Percentiles rank a stretch among this genome's conserved stretches.
Evolutionary conservation across 2,329 filamentous ascomycete genomes (phyloP).

Genomic region (Colletotrichum sp.): DNA sequence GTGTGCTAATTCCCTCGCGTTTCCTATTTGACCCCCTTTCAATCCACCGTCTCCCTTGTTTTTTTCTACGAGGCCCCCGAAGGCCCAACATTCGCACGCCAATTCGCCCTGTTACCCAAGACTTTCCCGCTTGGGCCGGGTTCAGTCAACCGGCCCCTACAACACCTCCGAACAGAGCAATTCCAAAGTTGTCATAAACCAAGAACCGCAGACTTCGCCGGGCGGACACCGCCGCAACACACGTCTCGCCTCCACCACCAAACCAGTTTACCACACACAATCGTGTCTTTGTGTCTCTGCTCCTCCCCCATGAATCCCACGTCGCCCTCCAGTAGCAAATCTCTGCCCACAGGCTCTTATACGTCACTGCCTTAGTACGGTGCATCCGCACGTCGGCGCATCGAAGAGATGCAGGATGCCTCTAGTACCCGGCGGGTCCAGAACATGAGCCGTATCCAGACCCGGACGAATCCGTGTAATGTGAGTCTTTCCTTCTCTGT

Average conservation of each 20-base stretch:
- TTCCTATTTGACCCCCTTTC: conserved; percentile 17
- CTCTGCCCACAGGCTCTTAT: neutral
- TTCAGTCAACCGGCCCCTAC: neutral
- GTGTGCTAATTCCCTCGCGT: neutral
- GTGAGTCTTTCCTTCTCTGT: conserved; percentile 7
- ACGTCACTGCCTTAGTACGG: neutral
- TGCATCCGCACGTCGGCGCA: neutral
- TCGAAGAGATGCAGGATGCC: neutral
- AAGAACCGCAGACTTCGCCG: neutral
- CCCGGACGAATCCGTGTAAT: conserved; percentile 12
- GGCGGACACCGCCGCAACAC: neutral
- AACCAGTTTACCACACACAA: neutral
- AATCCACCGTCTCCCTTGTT: neutral
- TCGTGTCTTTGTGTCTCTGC: neutral
- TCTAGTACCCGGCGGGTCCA: conserved; percentile 9
- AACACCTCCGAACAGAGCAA: neutral
- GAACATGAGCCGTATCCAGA: conserved; percentile 6
- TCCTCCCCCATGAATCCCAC: conserved; percentile 1
- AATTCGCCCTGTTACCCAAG: neutral
- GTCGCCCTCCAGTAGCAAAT: neutral
- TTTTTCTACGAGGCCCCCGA: neutral
- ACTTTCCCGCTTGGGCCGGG: neutral
- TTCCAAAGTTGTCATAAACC: neutral
- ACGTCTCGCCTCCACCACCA: neutral
- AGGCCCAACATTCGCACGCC: neutral